Conservation (phyloP, 768 basidiomycete genomes). For the Lyophyllum semitale region DNA sequence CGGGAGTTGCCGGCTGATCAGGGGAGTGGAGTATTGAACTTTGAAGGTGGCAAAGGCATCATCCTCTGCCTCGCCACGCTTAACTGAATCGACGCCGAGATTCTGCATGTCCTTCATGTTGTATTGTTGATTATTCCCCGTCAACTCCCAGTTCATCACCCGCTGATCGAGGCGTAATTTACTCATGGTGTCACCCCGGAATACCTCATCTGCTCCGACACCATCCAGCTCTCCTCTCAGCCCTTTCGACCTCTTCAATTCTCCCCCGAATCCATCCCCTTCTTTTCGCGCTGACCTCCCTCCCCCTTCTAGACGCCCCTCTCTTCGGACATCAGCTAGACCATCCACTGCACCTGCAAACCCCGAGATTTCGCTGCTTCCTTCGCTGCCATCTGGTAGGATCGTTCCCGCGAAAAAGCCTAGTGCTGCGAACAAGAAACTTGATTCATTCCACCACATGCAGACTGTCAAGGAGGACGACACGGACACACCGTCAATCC, state of each 20-base stretch:
- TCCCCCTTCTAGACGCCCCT: constrained; percentile 10
- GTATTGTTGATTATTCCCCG: not conserved
- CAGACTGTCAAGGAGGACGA: constrained; percentile 27
- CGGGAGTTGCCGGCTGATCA: constrained; percentile 12
- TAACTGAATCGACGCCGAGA: not conserved
- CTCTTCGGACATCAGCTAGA: constrained; percentile 25
- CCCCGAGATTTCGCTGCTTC: constrained; percentile 43
- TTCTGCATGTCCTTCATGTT: not conserved
- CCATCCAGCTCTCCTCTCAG: not conserved
- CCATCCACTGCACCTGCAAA: constrained; percentile 43
- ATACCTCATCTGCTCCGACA: not conserved
- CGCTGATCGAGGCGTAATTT: not conserved
- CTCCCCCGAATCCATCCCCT: not conserved
- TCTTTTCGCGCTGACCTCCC: not conserved
- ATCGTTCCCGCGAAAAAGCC: not conserved
- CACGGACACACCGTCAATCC: constrained; percentile 8
- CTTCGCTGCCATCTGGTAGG: constrained; percentile 33
- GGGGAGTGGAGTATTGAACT: constrained; percentile 5
- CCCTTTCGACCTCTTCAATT: not conserved
- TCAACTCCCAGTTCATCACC: not conserved
- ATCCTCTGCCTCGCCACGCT: not conserved
- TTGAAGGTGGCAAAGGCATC: too few species aligned
- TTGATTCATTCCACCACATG: constrained; percentile 17
- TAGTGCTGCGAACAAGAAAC: not conserved
- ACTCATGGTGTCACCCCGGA: constrained; percentile 1